Evolutionary conservation across 2,329 filamentous ascomycete genomes (phyloP).

Genomic region (Metarhizium sp.): DNA sequence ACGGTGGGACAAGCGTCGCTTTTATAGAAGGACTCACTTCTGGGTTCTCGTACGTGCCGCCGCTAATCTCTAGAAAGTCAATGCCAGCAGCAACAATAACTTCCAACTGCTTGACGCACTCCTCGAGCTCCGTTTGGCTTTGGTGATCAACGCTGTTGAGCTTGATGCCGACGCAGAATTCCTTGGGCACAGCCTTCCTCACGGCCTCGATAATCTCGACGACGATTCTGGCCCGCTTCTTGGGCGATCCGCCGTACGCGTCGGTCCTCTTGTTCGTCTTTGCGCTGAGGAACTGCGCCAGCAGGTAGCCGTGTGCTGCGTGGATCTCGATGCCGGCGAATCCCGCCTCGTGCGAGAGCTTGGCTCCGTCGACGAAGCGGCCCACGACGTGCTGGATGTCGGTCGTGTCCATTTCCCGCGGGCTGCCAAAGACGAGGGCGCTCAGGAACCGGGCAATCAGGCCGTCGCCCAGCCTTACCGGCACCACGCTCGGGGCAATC

Average conservation of each 20-base stretch:
- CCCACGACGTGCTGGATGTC: constrained; percentile 45
- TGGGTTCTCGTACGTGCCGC: constrained; percentile 50
- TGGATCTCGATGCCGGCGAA: constrained; percentile 37
- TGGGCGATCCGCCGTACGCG: constrained; percentile 42
- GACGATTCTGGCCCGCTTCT: constrained; percentile 38
- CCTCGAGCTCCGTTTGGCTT: constrained; percentile 31
- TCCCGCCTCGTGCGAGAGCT: constrained; percentile 34
- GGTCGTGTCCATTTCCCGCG: constrained; percentile 42
- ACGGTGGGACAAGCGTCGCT: too few species aligned
- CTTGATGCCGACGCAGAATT: constrained; percentile 44
- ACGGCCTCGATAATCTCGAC: constrained; percentile 39
- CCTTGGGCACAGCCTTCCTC: constrained; percentile 23
- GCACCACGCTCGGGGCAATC: constrained; percentile 33
- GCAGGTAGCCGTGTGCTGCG: constrained; percentile 46
- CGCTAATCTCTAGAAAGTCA: constrained; percentile 61
- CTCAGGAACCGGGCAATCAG: constrained; percentile 22
- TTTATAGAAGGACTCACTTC: constrained; percentile 19
- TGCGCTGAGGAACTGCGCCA: constrained; percentile 44
- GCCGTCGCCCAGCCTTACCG: constrained; percentile 30
- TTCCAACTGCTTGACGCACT: constrained; percentile 49
- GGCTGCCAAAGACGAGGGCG: constrained; percentile 38
- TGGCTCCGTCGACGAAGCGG: constrained; percentile 44
- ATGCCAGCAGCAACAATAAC: constrained; percentile 38
- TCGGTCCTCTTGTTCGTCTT: constrained; percentile 43
- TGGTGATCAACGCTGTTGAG: constrained; percentile 50